Conservation (phyloP, 192 early-diverging fungal species). For the Globomyces pollinis-pini region DNA sequence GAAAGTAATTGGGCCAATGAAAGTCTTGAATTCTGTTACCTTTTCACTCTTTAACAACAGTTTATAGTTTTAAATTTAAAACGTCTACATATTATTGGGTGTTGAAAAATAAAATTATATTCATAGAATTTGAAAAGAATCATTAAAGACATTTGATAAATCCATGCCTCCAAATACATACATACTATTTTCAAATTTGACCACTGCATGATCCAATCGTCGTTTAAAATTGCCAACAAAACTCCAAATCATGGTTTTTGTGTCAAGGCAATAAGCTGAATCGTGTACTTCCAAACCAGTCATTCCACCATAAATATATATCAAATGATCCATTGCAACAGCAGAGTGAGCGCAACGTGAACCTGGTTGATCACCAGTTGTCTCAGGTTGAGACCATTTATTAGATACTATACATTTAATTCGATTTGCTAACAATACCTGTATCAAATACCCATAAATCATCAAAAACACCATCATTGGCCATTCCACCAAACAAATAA, state of each 20-base stretch:
- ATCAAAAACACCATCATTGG: constrained; percentile 1
- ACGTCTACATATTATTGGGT: too few species aligned
- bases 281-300: neutral
- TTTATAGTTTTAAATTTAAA: too few species aligned
- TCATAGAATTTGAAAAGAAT: neutral
- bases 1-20: neutral
- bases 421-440: too few species aligned
- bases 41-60: too few species aligned
- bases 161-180: constrained; percentile 3
- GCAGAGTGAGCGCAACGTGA: neutral
- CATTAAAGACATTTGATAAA: neutral
- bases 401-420: neutral
- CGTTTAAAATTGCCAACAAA: neutral
- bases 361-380: neutral
- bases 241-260: neutral
- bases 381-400: neutral
- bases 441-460: constrained; percentile 33
- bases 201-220: neutral
- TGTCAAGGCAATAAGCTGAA: neutral
- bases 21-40: too few species aligned
- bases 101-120: too few species aligned
- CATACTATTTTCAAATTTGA: neutral
- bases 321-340: neutral
- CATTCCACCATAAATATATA: neutral
- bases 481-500: constrained; percentile 25